phyloP scores from a whole-genome alignment of 2,329 filamentous ascomycete species.

The Aspergillus novoparasiticus region DNA sequence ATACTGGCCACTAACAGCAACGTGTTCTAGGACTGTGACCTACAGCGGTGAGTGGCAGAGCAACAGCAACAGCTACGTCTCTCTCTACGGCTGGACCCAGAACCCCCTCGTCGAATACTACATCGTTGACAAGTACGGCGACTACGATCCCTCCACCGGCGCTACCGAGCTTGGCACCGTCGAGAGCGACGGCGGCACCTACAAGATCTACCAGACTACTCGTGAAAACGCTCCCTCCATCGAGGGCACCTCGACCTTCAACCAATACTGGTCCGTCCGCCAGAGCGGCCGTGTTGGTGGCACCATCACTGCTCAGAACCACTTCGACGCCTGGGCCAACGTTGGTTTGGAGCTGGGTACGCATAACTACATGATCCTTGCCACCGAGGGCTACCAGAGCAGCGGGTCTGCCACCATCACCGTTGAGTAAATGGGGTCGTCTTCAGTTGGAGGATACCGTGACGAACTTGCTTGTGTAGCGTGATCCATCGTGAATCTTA shows the following conservation, averaged over 20 bases:
- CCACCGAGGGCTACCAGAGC: constrained; percentile 47
- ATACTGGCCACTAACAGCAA: neutral
- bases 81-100: constrained; percentile 47
- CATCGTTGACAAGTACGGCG: constrained; percentile 39
- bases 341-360: constrained; percentile 35
- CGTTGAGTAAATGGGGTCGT: constrained; percentile 20
- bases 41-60: constrained; percentile 33
- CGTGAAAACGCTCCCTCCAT: constrained; percentile 45
- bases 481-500: neutral
- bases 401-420: constrained; percentile 42
- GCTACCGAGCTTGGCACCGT: constrained; percentile 39
- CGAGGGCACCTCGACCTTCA: constrained; percentile 44
- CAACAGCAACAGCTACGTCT: constrained; percentile 37
- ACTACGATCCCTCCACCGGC: constrained; percentile 36
- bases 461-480: neutral
- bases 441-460: neutral
- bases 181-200: constrained; percentile 40
- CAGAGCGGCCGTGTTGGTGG: constrained; percentile 37
- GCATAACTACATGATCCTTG: constrained; percentile 44
- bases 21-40: constrained; percentile 22
- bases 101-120: constrained; percentile 42
- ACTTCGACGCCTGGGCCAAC: constrained; percentile 40
- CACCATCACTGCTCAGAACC: constrained; percentile 40
- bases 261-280: constrained; percentile 49
- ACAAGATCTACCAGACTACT: constrained; percentile 41